Base-by-base conservation (phyloP, 768 basidiomycete species). In the Suillus clintonianus region DNA sequence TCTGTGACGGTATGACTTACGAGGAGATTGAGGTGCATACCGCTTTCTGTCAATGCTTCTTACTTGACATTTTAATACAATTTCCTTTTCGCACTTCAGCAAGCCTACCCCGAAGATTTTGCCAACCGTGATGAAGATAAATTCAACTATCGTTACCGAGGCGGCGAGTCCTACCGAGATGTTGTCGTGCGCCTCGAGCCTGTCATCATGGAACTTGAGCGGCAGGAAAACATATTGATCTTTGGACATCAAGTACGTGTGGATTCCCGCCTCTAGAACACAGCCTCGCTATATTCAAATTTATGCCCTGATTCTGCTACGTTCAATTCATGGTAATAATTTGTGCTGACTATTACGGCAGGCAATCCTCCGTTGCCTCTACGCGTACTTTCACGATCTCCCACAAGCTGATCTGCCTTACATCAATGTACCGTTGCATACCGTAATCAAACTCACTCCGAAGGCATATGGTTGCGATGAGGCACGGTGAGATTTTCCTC, bases 1-100 rank as follows among this genome's bases (percentile, higher is more conserved):
- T 99, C 39, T 99, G 97, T 71, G 97, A 99, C 77, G 97, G 91
- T 17, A 99, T 99, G 97, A 99, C 97, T 5, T 99, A 99, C 69
- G 90, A 94, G 80, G 97, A 99, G 83, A 99, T 99, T 63, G 96
- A 96, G 84, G 96, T 93, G 62, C 41, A 79, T 70, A 56, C 37
- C 43, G 27, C n/a, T 57, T 37, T 27, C 27, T 34, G 51, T n/a
- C 19, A n/a, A 53, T n/a, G 32, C 19, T 48, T 34, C 7, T 0
- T 17, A 51, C 22, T 27, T 22, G 37, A 37, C 61, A 32, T 63
- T 1, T 32, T 34, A 2, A 63, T 64, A 2, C 64, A 19, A 5
- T 47, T 62, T 62, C n/a, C 32, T 62, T 13, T 5, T 24, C 22
- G 14, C 53, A 1, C 1, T 62, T 5, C 67, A 97, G 94, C 87